Evolutionary conservation across 192 early-diverging fungal species (phyloP).

Genomic region (Backusella morwellensis): DNA sequence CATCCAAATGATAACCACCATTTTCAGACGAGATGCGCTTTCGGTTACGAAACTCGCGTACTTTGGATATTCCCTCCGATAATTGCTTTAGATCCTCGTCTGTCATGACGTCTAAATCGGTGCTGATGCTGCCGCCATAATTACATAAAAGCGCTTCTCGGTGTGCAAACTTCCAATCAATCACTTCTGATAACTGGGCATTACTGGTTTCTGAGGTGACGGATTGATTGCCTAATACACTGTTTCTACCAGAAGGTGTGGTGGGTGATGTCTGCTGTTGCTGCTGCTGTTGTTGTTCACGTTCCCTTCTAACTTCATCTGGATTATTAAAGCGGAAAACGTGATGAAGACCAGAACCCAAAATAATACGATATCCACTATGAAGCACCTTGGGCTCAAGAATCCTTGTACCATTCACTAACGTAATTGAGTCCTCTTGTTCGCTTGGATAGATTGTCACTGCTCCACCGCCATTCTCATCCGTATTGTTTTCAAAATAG

Average conservation of each 20-base stretch:
- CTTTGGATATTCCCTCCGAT: constrained; percentile 52
- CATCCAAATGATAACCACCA: constrained; percentile 25
- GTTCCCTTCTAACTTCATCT: constrained; percentile 70
- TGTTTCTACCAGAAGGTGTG: neutral
- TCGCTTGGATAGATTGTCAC: constrained; percentile 60
- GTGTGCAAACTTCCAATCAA: constrained; percentile 77
- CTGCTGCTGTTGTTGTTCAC: constrained; percentile 29
- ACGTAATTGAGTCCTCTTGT: constrained; percentile 46
- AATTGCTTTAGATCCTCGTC: constrained; percentile 53
- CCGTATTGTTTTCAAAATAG: constrained; percentile 53
- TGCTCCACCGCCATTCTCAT: constrained; percentile 18
- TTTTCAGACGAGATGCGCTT: constrained; percentile 34
- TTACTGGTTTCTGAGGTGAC: constrained; percentile 26
- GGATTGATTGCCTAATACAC: constrained; percentile 6
- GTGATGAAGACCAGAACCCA: constrained; percentile 65
- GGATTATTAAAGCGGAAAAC: constrained; percentile 87
- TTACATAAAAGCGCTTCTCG: constrained; percentile 59
- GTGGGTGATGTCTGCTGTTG: neutral
- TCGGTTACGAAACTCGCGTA: constrained; percentile 40
- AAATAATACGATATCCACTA: constrained; percentile 75
- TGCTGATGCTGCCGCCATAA: constrained; percentile 1
- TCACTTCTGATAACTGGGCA: constrained; percentile 40
- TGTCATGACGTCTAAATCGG: constrained; percentile 47
- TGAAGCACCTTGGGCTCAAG: constrained; percentile 50
- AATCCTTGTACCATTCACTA: constrained; percentile 79